Evolutionary conservation across 495 filamentous ascomycete species (phyloP), one percentile per base, ranked within the genome.

Genomic region (Amniculicola lignicola): DNA sequence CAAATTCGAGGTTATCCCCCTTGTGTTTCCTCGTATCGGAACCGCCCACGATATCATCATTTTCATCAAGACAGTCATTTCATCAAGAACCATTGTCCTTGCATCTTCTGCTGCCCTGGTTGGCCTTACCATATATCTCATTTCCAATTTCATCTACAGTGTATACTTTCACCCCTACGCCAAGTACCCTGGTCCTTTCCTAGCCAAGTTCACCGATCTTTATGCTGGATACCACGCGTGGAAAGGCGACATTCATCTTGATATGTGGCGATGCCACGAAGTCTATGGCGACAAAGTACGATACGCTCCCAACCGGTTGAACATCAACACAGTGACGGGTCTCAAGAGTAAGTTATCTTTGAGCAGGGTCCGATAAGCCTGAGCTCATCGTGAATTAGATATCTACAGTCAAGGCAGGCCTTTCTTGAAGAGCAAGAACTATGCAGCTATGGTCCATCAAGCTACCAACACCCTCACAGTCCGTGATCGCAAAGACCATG

Each of bases 101-200:
- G 41, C 41, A 16, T 45, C 18, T 22, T 54, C 51, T 36, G 14
- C 16, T n/a, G 12, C 38, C 14, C 14, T 21, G 11, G 23, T 44
- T 23, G 41, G 38, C 24, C 40, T 54, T 31, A 23, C 14, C 9
- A 6, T 44, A 14, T 54, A 54, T 25, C 10, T 47, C 22, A 38
- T 56, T 21, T 22, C 22, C 16, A 56, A 36, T 9, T 37, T 47
- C 39, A 55, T 61, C 14, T 61, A 61, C 24, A 15, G 21, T 42
- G 19, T 61, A 25, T 61, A 54, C 22, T 42, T 50, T n/a, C 55
- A 59, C 27, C 55, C 55, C 11, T 25, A 28, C 4, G 35, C 55
- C 25, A 59, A 39, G 27, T 54, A 43, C 35, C 55, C 55, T n/a
- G 49, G 49, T 5, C 55, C 55, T 2, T 52, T 42, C 11, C 27